Conservation (phyloP, 2,329 filamentous ascomycete species). For the Epichloe gansuensis region DNA sequence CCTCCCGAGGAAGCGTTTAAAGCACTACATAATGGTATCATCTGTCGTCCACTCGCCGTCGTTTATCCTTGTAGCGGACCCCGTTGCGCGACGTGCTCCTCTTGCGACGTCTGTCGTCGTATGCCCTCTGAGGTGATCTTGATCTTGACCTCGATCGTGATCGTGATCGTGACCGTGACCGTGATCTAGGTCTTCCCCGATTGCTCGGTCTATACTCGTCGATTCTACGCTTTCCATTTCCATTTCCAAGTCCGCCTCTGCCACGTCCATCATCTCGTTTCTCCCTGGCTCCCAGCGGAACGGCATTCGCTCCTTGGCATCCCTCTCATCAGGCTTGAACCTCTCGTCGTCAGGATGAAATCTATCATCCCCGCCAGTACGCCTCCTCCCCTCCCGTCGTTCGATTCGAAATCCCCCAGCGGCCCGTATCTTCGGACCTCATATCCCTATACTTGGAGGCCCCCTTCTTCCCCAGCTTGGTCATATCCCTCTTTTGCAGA, state of each 20-base stretch:
- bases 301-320: constrained; percentile 53
- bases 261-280: constrained; percentile 12
- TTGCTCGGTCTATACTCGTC: neutral
- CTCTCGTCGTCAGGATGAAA: constrained; percentile 53
- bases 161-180: constrained; percentile 24
- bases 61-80: constrained; percentile 47
- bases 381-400: constrained; percentile 29
- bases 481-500: constrained; percentile 87
- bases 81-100: constrained; percentile 43
- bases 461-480: constrained; percentile 84
- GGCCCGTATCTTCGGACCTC: constrained; percentile 78
- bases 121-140: constrained; percentile 34
- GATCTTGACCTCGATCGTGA: constrained; percentile 13
- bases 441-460: constrained; percentile 84
- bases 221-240: no score
- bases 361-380: constrained; percentile 45
- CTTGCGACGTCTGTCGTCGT: constrained; percentile 37
- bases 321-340: constrained; percentile 28
- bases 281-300: constrained; percentile 46
- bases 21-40: neutral
- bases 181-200: constrained; percentile 8
- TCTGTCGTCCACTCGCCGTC: constrained; percentile 40
- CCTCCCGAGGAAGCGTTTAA: no score
- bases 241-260: neutral
- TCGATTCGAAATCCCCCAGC: constrained; percentile 50